These are phyloP conservation scores for Ophiocordyceps australis DNA, from an alignment of 2,329 filamentous ascomycete genomes.

Conservation along the genomic window DNA sequence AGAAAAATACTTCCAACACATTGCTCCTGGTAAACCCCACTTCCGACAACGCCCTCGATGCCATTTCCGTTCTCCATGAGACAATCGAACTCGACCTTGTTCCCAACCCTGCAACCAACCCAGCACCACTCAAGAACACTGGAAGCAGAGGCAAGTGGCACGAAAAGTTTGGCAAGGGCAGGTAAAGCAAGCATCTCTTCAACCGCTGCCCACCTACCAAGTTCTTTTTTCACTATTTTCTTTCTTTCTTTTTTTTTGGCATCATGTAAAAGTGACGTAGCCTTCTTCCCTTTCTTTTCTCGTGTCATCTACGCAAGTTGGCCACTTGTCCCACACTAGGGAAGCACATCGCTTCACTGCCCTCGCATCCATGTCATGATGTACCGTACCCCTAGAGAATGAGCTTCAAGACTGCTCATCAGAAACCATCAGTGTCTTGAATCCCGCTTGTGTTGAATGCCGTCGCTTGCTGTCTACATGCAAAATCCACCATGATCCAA, in stretches of 20 bases:
- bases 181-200: conserved; percentile 9
- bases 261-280: no score
- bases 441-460: background rate
- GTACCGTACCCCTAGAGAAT: no score
- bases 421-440: no score
- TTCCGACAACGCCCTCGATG: conserved; percentile 19
- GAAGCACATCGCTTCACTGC: no score
- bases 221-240: no score
- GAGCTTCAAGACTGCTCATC: no score
- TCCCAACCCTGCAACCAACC: conserved; percentile 11
- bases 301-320: no score
- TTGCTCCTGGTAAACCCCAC: conserved; percentile 32
- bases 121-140: conserved; percentile 10
- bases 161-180: conserved; percentile 31
- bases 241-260: no score
- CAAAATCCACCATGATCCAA: background rate
- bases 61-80: conserved; percentile 39
- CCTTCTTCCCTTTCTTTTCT: no score
- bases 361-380: no score
- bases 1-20: conserved; percentile 52
- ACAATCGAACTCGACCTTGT: conserved; percentile 40
- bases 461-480: background rate
- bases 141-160: conserved; percentile 36
- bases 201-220: background rate
- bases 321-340: no score